Percentiles rank a stretch among this genome's conserved stretches.
These are phyloP conservation scores for Botrytis galanthina DNA, from an alignment of 2,329 filamentous ascomycete genomes.

Conservation along the genomic window DNA sequence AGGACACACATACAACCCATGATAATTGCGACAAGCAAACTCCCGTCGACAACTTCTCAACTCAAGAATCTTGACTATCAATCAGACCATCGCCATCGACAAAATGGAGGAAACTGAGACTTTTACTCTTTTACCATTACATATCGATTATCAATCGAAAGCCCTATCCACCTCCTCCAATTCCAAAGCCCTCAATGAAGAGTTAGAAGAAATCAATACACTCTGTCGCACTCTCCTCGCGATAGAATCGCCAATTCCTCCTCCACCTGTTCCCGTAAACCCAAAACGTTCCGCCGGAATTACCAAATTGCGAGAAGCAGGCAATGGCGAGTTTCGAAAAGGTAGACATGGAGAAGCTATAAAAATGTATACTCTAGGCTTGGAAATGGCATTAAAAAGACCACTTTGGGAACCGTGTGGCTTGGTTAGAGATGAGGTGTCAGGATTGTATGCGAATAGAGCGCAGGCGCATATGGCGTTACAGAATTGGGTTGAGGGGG, in stretches of 20 bases:
- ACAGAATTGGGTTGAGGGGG: slow-evolving; percentile 78
- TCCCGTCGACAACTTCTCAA: background rate
- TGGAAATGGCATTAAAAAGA: slow-evolving; percentile 81
- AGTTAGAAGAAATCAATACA: slow-evolving; percentile 72
- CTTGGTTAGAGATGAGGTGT: slow-evolving; percentile 80
- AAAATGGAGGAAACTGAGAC: slow-evolving; percentile 62
- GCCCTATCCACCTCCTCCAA: slow-evolving; percentile 55
- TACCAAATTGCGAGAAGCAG: slow-evolving; percentile 84
- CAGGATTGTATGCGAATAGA: slow-evolving; percentile 77
- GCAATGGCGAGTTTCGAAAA: slow-evolving; percentile 81
- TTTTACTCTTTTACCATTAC: slow-evolving; percentile 79
- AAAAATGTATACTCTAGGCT: slow-evolving; percentile 77
- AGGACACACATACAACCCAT: slow-evolving; percentile 1
- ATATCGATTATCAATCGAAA: slow-evolving; percentile 80
- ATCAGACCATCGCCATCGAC: background rate
- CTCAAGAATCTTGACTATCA: background rate
- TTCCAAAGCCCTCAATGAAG: slow-evolving; percentile 54
- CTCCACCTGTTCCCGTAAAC: slow-evolving; percentile 86
- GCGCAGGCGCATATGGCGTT: slow-evolving; percentile 86
- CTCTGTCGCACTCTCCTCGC: slow-evolving; percentile 73
- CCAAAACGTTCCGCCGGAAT: slow-evolving; percentile 87
- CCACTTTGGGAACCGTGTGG: slow-evolving; percentile 86
- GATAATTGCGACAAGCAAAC: background rate
- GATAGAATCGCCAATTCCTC: slow-evolving; percentile 66
- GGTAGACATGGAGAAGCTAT: slow-evolving; percentile 71